Percentiles rank a stretch among this genome's conserved stretches.
Evolutionary conservation across 2,329 filamentous ascomycete species (phyloP).

Genomic region (Colletotrichum kahawae): DNA sequence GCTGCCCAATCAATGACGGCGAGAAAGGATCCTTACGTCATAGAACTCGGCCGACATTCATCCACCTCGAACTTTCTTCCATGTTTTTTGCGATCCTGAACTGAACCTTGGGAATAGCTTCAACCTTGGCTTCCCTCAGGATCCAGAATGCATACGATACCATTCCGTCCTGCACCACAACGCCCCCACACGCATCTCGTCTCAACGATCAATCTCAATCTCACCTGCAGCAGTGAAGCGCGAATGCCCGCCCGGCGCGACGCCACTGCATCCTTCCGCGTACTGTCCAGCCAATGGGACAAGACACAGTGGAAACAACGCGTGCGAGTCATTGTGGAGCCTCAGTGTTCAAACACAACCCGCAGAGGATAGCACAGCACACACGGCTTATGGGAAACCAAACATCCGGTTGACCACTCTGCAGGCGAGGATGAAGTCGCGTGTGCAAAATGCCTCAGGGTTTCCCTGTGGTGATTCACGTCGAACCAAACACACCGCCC

Average conservation of each 20-base stretch:
- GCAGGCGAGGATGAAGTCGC: not conserved
- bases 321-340: constrained; percentile 3
- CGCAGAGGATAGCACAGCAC: not conserved
- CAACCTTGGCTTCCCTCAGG: not conserved
- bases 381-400: not conserved
- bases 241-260: not conserved
- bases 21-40: not conserved
- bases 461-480: not conserved
- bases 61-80: not conserved
- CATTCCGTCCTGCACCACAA: not conserved
- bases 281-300: not conserved
- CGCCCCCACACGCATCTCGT: not conserved
- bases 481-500: not conserved
- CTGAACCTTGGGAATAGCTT: not conserved
- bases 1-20: not conserved
- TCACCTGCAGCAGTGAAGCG: not conserved
- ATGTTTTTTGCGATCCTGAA: not conserved
- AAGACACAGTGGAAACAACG: not conserved
- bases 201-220: not conserved
- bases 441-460: not conserved
- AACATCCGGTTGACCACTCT: not conserved
- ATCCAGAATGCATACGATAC: not conserved
- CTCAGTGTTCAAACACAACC: not conserved
- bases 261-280: constrained; percentile 3
- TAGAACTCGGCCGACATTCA: not conserved